These are phyloP conservation scores for Purpureocillium takamizusanense DNA, from an alignment of 2,329 filamentous ascomycete genomes.

Conservation along the genomic window DNA sequence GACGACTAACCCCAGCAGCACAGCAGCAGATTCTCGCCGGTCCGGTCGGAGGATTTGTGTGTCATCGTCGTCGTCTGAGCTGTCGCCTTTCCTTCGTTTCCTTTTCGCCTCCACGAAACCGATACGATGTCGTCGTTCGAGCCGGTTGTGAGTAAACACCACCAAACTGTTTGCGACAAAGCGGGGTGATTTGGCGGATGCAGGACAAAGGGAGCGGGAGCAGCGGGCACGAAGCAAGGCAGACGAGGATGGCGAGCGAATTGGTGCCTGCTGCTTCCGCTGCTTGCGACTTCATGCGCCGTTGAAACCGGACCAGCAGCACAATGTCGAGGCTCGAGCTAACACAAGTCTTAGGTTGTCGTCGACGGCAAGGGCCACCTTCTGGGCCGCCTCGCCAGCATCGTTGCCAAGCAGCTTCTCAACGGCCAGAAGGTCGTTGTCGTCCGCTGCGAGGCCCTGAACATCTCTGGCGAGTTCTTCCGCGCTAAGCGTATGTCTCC, in stretches of 20 bases:
- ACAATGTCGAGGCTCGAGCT: slow-evolving; percentile 1
- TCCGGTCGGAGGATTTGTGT: slow-evolving; percentile 27
- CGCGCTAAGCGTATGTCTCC: slow-evolving; percentile 92
- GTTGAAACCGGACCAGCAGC: not conserved
- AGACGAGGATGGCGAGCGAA: not conserved
- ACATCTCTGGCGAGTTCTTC: slow-evolving; percentile 99
- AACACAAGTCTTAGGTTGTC: slow-evolving; percentile 59
- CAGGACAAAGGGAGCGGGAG: slow-evolving; percentile 2
- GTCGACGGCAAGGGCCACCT: slow-evolving; percentile 99
- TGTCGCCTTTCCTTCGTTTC: slow-evolving; percentile 21
- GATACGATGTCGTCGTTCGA: slow-evolving; percentile 61
- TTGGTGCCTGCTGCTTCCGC: not conserved
- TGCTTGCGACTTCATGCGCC: not conserved
- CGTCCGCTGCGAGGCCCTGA: slow-evolving; percentile 96
- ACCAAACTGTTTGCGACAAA: slow-evolving; percentile 3
- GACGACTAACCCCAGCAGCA: slow-evolving; percentile 33
- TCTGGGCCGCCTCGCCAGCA: slow-evolving; percentile 95
- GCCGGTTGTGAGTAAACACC: slow-evolving; percentile 52
- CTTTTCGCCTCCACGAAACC: slow-evolving; percentile 23
- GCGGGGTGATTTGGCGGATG: slow-evolving; percentile 3
- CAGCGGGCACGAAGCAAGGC: slow-evolving; percentile 1
- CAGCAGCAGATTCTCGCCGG: slow-evolving; percentile 30
- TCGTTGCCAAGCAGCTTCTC: slow-evolving; percentile 97
- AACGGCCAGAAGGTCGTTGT: slow-evolving; percentile 99
- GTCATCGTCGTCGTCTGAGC: slow-evolving; percentile 22